Base-by-base conservation (phyloP, 1,284 basidiomycete species). In the Cutaneotrichosporon dermatis region DNA sequence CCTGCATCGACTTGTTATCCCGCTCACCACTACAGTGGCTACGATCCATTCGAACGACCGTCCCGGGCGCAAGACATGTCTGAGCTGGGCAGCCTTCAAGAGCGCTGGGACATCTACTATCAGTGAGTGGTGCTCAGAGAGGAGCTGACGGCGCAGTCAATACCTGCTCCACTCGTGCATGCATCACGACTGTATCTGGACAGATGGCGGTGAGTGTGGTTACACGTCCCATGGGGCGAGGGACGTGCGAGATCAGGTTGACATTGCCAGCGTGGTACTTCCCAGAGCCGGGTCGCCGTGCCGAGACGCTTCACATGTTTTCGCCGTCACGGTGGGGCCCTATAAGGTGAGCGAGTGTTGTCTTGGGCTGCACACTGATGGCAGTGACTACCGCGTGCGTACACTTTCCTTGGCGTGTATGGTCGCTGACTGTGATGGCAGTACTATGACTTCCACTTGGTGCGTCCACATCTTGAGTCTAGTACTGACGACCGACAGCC, bases 391-490 rank as follows among this genome's bases (percentile, higher is more conserved):
- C 53, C 60, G 57, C 45, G 62, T 58, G 49, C 8, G 59, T 45
- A 13, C 3, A n/a, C 25, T 25, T 25, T 25, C 25, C 25, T 25
- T 25, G 25, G 25, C 25, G 25, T 25, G 25, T 25, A 25, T 25
- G 25, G 25, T 25, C 25, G 25, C 25, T 25, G 25, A 25, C 25
- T 25, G 25, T 25, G 25, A 50, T 16, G 1, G 2, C 16, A 50
- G 69, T 69, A 65, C 51, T 72, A 72, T 52, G 66, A 72, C 39
- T 63, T 69, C 56, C 59, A 68, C 44, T 40, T 71, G 51, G 65
- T 68, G 37, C 46, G 62, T 59, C 46, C 6, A 13, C 5, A 13
- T 12, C 33, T 5, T 36, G 13, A 2, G 5, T 34, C 10, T 36
- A 33, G 33, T 6, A 33, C 33, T 49, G 43, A 42, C 59, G n/a